Conservation (phyloP, 345 rosid genomes). For the Cardamine occulta region DNA sequence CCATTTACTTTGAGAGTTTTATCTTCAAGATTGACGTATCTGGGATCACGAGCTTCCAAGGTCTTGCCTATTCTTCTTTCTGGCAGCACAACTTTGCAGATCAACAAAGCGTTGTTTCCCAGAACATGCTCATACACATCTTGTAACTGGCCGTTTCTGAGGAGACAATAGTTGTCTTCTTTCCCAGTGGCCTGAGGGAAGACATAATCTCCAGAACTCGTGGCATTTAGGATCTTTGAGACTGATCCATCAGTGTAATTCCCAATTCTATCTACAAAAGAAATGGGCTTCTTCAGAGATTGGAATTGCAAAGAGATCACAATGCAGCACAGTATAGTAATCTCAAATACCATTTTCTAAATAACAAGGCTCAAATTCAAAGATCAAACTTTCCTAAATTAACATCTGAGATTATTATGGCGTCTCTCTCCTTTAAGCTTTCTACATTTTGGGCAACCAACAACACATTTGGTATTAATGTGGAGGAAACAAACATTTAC, state of each 20-base stretch:
- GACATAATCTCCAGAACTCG: constrained; percentile 41
- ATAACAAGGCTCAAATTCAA: constrained; percentile 1
- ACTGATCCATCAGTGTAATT: constrained; percentile 45
- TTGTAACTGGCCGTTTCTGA: constrained; percentile 47
- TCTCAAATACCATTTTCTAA: constrained; percentile 12
- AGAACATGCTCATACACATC: constrained; percentile 56
- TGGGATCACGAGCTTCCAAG: constrained; percentile 43
- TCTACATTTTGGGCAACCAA: neutral
- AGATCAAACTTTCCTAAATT: constrained; percentile 19
- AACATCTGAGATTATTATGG: constrained; percentile 7
- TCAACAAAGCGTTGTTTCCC: constrained; percentile 50
- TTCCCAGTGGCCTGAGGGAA: constrained; percentile 44
- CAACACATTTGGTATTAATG: neutral
- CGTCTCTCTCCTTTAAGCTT: neutral
- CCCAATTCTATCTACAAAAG: constrained; percentile 33
- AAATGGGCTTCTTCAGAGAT: constrained; percentile 1
- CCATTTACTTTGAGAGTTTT: constrained; percentile 54
- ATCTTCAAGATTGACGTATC: constrained; percentile 69
- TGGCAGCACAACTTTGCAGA: constrained; percentile 46
- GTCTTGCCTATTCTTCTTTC: constrained; percentile 41
- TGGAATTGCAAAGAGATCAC: neutral
- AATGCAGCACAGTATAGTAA: constrained; percentile 2
- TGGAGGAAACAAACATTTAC: constrained; percentile 37
- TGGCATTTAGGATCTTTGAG: constrained; percentile 47
- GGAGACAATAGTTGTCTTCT: constrained; percentile 46